Evolutionary conservation across 108 stramenopile species (phyloP).

Genomic region (Stephanodiscus triporus): DNA sequence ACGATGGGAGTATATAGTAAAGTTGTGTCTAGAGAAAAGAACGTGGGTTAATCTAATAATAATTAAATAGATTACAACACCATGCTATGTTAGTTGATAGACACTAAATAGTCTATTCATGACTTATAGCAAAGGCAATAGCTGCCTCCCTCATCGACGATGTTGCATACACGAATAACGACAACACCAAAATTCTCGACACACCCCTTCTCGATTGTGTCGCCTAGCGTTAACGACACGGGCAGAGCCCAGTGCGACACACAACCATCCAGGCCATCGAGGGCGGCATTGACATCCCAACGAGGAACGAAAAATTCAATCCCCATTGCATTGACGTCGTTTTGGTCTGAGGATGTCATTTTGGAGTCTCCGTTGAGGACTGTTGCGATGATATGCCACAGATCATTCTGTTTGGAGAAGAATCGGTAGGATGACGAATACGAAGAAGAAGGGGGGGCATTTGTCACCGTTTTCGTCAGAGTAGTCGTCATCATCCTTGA

Average conservation of each 20-base stretch:
- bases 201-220: constrained; percentile 47
- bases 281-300: neutral
- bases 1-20: too few species aligned
- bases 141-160: neutral
- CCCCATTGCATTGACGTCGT: neutral
- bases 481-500: constrained; percentile 18
- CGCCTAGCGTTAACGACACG: constrained; percentile 19
- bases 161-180: constrained; percentile 21
- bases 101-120: too few species aligned
- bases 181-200: constrained; percentile 53
- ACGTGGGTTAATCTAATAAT: too few species aligned
- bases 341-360: neutral
- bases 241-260: constrained; percentile 7
- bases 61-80: too few species aligned
- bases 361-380: neutral
- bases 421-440: constrained; percentile 30
- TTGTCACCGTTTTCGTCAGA: neutral
- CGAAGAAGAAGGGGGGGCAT: neutral
- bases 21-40: too few species aligned
- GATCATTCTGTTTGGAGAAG: constrained; percentile 52
- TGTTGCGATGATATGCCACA: constrained; percentile 3
- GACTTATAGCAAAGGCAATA: too few species aligned
- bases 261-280: neutral
- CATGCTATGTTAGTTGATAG: too few species aligned
- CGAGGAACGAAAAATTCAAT: constrained; percentile 47